Evolutionary conservation across 768 basidiomycete species (phyloP).

Genomic region (Lactarius tabidus): DNA sequence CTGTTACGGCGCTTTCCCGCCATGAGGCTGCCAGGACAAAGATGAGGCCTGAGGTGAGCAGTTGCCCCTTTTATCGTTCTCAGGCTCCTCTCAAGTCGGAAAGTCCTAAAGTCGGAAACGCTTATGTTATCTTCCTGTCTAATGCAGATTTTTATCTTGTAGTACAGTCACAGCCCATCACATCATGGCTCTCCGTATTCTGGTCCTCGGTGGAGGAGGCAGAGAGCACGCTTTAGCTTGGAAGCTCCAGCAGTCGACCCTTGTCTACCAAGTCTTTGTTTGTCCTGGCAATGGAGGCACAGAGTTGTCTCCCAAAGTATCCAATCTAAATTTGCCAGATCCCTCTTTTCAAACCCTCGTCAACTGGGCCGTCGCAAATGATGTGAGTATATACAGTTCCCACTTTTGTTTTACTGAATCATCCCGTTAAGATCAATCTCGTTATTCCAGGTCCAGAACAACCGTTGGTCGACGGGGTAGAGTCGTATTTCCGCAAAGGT

Average conservation of each 20-base stretch:
- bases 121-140: conserved; percentile 19
- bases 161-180: too few relatives aligned
- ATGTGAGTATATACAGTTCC: conserved; percentile 43
- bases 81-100: too few relatives aligned
- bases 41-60: too few relatives aligned
- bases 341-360: conserved; percentile 70
- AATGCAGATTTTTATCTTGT: not conserved
- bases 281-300: conserved; percentile 98
- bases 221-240: conserved; percentile 94
- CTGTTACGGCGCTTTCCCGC: too few relatives aligned
- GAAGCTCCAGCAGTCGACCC: conserved; percentile 75
- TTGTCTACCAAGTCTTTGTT: conserved; percentile 76
- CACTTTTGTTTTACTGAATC: conserved; percentile 15
- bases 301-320: conserved; percentile 56
- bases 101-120: too few relatives aligned
- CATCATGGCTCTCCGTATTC: conserved; percentile 62
- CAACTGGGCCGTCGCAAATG: conserved; percentile 67
- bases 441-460: conserved; percentile 96
- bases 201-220: conserved; percentile 86
- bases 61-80: too few relatives aligned
- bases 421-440: conserved; percentile 59
- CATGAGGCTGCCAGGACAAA: too few relatives aligned
- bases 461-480: conserved; percentile 92
- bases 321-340: conserved; percentile 57
- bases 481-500: conserved; percentile 87